A percentile compares a stretch with the other conserved stretches of the same genome.
Conservation (phyloP, 2,329 filamentous ascomycete genomes). For the Clonostachys sp. region DNA sequence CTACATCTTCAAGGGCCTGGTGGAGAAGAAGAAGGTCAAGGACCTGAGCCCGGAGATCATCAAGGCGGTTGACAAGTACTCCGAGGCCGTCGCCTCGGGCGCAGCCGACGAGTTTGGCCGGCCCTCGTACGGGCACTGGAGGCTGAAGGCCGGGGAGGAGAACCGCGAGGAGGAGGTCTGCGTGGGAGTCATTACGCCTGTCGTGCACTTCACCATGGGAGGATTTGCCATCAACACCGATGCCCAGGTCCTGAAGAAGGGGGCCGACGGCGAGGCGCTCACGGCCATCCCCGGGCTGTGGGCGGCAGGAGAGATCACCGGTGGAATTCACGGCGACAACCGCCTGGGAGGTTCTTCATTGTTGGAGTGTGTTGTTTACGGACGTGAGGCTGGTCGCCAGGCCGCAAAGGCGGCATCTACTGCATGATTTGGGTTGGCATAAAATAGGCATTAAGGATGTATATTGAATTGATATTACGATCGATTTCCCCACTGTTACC, state of each 20-base stretch:
- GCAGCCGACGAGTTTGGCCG: constrained; percentile 40
- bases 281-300: constrained; percentile 49
- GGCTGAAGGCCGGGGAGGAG: constrained; percentile 32
- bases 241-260: constrained; percentile 39
- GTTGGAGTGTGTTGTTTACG: constrained; percentile 61
- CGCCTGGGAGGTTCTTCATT: constrained; percentile 57
- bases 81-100: constrained; percentile 31
- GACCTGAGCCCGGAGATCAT: constrained; percentile 37
- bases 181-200: constrained; percentile 55
- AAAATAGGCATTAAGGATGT: too few species aligned
- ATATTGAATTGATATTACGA: too few species aligned
- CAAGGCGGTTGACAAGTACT: constrained; percentile 42
- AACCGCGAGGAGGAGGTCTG: constrained; percentile 48
- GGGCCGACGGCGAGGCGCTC: constrained; percentile 21
- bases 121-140: constrained; percentile 50
- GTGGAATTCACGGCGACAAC: constrained; percentile 60
- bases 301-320: constrained; percentile 61
- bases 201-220: constrained; percentile 65
- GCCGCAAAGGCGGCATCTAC: neutral
- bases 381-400: constrained; percentile 45
- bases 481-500: too few species aligned
- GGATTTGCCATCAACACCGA: constrained; percentile 52
- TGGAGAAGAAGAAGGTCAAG: constrained; percentile 48
- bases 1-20: constrained; percentile 57
- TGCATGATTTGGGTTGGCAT: too few species aligned